phyloP scores from a whole-genome alignment of 257 asterid species.

The Craterostigma plantagineum region DNA sequence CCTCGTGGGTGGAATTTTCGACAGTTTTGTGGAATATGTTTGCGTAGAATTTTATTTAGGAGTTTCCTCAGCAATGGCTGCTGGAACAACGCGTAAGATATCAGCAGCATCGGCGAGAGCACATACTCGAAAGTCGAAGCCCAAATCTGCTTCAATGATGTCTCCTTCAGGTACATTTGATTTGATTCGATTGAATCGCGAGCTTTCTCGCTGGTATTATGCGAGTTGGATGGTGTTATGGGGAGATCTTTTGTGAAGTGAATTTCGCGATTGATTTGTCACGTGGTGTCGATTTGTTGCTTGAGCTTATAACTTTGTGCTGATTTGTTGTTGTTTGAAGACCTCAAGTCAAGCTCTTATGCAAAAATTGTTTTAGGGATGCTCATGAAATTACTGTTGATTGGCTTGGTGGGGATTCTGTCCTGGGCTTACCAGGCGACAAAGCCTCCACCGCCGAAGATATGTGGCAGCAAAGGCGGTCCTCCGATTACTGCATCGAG shows the following conservation, averaged over 20 bases:
- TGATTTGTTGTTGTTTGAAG: too few relatives aligned
- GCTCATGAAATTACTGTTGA: slow-evolving; percentile 31
- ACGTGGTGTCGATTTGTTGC: too few relatives aligned
- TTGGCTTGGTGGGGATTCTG: slow-evolving; percentile 34
- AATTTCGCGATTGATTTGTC: slow-evolving; percentile 2
- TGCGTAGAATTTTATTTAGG: too few relatives aligned
- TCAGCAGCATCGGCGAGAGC: slow-evolving; percentile 82
- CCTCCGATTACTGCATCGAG: slow-evolving; percentile 62
- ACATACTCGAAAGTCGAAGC: slow-evolving; percentile 41
- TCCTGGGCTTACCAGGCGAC: slow-evolving; percentile 72
- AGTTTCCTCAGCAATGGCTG: too few relatives aligned
- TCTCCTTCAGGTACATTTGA: slow-evolving; percentile 28
- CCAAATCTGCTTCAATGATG: slow-evolving; percentile 13
- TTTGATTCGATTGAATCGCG: too few relatives aligned
- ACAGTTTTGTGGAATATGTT: background rate
- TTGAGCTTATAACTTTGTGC: too few relatives aligned
- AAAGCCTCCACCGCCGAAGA: slow-evolving; percentile 50
- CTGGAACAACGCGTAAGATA: slow-evolving; percentile 31
- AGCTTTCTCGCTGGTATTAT: too few relatives aligned
- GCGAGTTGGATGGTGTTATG: slow-evolving; percentile 1
- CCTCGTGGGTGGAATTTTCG: too few relatives aligned
- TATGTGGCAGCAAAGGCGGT: slow-evolving; percentile 44
- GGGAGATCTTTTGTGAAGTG: background rate
- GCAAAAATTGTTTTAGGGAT: slow-evolving; percentile 39
- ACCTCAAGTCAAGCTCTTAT: background rate